Evolutionary conservation across 2,329 filamentous ascomycete genomes (phyloP).

Genomic region (Aspergillus pseudoterreus): DNA sequence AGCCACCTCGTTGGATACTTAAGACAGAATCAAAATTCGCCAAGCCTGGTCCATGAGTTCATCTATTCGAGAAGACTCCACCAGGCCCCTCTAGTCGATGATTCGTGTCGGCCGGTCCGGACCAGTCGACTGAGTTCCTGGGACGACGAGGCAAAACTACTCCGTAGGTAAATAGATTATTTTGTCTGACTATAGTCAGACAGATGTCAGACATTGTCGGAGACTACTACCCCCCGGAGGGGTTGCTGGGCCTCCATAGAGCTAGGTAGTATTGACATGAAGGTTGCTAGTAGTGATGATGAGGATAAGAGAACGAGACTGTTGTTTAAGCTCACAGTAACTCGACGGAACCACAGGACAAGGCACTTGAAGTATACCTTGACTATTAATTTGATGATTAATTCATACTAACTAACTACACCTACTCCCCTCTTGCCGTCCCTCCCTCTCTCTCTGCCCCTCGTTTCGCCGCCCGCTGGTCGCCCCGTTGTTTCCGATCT

Average conservation of each 20-base stretch:
- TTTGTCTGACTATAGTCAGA: too few species aligned
- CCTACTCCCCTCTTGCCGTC: too few species aligned
- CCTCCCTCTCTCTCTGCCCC: slow-evolving; percentile 13
- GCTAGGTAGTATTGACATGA: too few species aligned
- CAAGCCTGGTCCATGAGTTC: slow-evolving; percentile 4
- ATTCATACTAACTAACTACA: neutral
- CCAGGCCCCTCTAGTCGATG: slow-evolving; percentile 14
- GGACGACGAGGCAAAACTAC: slow-evolving; percentile 4
- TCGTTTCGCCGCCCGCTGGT: slow-evolving; percentile 15
- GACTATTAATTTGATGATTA: slow-evolving; percentile 1
- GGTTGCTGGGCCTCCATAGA: too few species aligned
- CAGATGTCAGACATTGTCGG: too few species aligned
- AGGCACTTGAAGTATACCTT: neutral
- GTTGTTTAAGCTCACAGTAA: neutral
- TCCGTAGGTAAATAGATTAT: too few species aligned
- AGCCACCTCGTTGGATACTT: too few species aligned
- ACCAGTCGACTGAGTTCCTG: slow-evolving; percentile 21
- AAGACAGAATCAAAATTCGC: neutral
- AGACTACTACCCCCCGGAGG: too few species aligned
- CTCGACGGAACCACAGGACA: neutral
- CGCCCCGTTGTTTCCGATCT: slow-evolving; percentile 28
- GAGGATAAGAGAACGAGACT: neutral
- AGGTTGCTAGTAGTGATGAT: neutral
- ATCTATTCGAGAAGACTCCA: slow-evolving; percentile 13
- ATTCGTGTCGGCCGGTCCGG: slow-evolving; percentile 20